These are phyloP conservation scores for Bauhinia variegata DNA, from an alignment of 306 rosid species.

Conservation along the genomic window DNA sequence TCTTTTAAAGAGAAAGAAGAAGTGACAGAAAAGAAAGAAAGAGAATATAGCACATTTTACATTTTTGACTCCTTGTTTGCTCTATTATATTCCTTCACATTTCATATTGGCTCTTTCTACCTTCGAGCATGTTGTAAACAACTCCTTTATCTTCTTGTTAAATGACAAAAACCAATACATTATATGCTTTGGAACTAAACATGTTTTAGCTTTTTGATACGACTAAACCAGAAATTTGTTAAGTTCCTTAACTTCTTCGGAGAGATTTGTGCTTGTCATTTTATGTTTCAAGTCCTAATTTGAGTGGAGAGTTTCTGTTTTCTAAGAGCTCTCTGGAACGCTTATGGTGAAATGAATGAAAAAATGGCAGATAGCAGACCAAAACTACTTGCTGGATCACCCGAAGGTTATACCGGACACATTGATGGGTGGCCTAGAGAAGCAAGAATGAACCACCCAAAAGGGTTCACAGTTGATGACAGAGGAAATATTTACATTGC, in stretches of 20 bases:
- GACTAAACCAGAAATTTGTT: neutral
- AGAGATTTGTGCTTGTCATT: slow-evolving; percentile 7
- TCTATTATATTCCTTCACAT: slow-evolving; percentile 31
- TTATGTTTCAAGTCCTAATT: slow-evolving; percentile 1
- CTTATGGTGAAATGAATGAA: slow-evolving; percentile 37
- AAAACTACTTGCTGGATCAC: slow-evolving; percentile 85
- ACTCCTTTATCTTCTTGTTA: neutral
- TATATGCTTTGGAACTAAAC: slow-evolving; percentile 24
- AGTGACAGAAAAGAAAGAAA: slow-evolving; percentile 19
- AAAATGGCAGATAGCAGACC: slow-evolving; percentile 81
- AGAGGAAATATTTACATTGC: slow-evolving; percentile 90
- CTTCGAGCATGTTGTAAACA: slow-evolving; percentile 32
- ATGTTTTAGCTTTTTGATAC: slow-evolving; percentile 9
- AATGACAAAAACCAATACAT: neutral
- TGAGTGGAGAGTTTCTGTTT: slow-evolving; percentile 10
- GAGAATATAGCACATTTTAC: neutral
- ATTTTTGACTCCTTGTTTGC: slow-evolving; percentile 37
- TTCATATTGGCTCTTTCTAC: slow-evolving; percentile 34
- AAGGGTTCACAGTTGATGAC: slow-evolving; percentile 84
- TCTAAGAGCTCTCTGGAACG: neutral
- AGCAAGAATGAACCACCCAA: slow-evolving; percentile 92
- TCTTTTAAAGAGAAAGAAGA: slow-evolving; percentile 20
- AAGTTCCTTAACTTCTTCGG: neutral
- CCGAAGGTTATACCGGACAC: slow-evolving; percentile 89
- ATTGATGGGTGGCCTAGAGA: slow-evolving; percentile 90